Evolutionary conservation across 73 alveolate species (phyloP).

Genomic region (Paramecium sexaurelia): DNA sequence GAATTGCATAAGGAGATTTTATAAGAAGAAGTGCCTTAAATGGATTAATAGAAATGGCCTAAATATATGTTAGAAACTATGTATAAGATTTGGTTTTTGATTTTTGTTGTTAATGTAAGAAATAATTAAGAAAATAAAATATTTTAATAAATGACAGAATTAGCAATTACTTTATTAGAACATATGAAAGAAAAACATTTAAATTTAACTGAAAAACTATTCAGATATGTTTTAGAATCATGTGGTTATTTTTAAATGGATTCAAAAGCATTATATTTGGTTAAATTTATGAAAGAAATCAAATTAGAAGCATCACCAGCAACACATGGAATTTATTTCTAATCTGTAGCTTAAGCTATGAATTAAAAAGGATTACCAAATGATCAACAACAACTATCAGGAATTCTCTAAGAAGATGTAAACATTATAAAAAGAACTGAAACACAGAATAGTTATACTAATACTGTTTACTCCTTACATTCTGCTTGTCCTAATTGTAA

Average conservation of each 20-base stretch:
- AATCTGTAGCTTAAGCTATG: constrained; percentile 54
- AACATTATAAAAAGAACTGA: not conserved
- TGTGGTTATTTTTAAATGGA: constrained; percentile 62
- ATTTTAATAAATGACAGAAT: constrained; percentile 9
- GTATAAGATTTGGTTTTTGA: constrained; percentile 49
- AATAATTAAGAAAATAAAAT: not conserved
- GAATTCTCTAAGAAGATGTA: not conserved
- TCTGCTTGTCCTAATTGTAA: not conserved
- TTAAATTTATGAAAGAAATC: constrained; percentile 50
- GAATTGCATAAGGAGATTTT: constrained; percentile 11
- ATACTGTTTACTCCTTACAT: not conserved
- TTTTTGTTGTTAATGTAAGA: constrained; percentile 27
- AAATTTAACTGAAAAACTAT: constrained; percentile 48
- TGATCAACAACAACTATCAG: not conserved
- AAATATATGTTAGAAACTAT: constrained; percentile 32
- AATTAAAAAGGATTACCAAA: constrained; percentile 1
- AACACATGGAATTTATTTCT: constrained; percentile 61
- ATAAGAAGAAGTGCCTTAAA: constrained; percentile 4
- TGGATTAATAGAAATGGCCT: constrained; percentile 46
- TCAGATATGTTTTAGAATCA: constrained; percentile 53
- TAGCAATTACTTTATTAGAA: constrained; percentile 17
- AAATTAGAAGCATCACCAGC: constrained; percentile 67
- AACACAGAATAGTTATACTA: not conserved
- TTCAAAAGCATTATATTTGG: constrained; percentile 38
- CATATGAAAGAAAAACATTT: constrained; percentile 27